These are phyloP conservation scores for Ogataea populi-albae DNA, from an alignment of 805 yeast genomes.

Conservation along the genomic window DNA sequence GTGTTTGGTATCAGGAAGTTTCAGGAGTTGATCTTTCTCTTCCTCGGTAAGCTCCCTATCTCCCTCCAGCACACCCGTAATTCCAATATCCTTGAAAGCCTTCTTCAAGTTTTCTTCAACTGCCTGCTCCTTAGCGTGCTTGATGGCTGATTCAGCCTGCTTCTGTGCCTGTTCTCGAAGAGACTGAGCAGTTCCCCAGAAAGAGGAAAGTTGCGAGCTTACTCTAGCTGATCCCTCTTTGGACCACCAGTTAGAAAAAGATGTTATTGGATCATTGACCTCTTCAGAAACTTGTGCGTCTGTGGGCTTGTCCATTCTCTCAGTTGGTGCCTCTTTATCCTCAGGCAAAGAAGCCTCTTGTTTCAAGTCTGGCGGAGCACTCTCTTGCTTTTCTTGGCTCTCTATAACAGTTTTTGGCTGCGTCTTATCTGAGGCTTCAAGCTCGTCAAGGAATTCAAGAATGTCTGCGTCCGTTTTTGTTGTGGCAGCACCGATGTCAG, in stretches of 20 bases:
- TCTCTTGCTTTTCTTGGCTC: slow-evolving; percentile 3
- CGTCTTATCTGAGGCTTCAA: slow-evolving; percentile 57
- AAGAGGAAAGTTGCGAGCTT: slow-evolving; percentile 54
- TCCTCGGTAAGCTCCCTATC: slow-evolving; percentile 34
- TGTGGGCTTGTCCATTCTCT: background rate
- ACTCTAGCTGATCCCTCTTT: slow-evolving; percentile 65
- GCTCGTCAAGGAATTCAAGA: slow-evolving; percentile 60
- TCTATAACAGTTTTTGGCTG: slow-evolving; percentile 21
- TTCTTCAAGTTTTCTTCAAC: slow-evolving; percentile 33
- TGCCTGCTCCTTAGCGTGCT: slow-evolving; percentile 42
- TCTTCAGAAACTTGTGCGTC: background rate
- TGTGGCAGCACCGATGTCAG: slow-evolving; percentile 17
- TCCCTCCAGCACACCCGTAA: slow-evolving; percentile 36
- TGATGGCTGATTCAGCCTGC: slow-evolving; percentile 49
- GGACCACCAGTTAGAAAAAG: slow-evolving; percentile 75
- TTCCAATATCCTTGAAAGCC: slow-evolving; percentile 40
- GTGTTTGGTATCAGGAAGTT: slow-evolving; percentile 31
- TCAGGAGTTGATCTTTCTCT: slow-evolving; percentile 26
- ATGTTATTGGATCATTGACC: slow-evolving; percentile 56
- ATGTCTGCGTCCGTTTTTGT: slow-evolving; percentile 50
- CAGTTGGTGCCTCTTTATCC: background rate
- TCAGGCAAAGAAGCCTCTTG: slow-evolving; percentile 4
- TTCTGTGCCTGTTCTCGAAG: slow-evolving; percentile 41
- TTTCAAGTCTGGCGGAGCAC: background rate
- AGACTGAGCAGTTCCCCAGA: slow-evolving; percentile 62